phyloP scores from a whole-genome alignment of 2,329 filamentous ascomycete species.

The Fusarium nisikadoi region DNA sequence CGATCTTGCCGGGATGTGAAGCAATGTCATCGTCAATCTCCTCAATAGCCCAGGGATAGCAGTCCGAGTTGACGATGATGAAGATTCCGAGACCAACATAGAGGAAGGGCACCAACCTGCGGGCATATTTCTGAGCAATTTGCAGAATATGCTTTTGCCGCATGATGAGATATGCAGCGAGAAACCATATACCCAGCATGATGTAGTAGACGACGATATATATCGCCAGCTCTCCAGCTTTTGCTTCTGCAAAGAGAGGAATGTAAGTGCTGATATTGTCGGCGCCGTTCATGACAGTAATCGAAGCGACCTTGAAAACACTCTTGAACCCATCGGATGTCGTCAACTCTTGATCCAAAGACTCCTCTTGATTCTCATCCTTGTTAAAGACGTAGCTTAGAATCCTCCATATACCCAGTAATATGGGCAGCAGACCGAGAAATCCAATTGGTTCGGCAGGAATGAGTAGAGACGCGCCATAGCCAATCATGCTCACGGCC shows the following conservation, averaged over 20 bases:
- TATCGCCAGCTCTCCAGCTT: background rate
- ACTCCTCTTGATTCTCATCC: background rate
- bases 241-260: background rate
- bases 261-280: constrained; percentile 6
- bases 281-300: background rate
- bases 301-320: constrained; percentile 4
- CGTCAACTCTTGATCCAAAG: background rate
- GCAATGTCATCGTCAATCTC: background rate
- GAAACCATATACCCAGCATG: background rate
- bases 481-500: constrained; percentile 3
- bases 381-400: background rate
- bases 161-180: background rate
- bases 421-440: background rate
- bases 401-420: constrained; percentile 1
- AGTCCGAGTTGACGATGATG: background rate
- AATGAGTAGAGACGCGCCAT: background rate
- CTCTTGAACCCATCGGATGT: background rate
- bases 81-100: constrained; percentile 1
- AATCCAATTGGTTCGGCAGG: constrained; percentile 2
- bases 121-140: background rate
- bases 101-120: background rate
- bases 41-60: constrained; percentile 1
- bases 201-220: constrained; percentile 4
- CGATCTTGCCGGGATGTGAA: background rate
- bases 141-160: background rate